Evolutionary conservation across 345 rosid species (phyloP), one percentile per base, ranked within the genome.

Genomic region (Arabis hirsuta): DNA sequence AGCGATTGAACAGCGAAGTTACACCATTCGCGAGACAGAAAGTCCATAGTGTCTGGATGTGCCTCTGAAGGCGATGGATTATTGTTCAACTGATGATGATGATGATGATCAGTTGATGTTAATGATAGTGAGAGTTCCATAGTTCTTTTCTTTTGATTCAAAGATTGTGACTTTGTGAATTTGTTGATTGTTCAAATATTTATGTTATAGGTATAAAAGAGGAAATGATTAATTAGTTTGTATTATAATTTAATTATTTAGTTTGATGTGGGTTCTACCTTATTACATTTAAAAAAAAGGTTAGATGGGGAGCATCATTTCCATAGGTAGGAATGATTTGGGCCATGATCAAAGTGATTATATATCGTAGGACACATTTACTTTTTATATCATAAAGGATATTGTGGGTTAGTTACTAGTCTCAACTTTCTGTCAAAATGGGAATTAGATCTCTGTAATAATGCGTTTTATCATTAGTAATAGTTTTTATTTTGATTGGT

Each of bases 41-140:
- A 91, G 73, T 91, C 98, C 96, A 94, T 82, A 9, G 93, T 76
- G 43, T 94, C 96, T 12, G 93, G 96, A 76, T 87, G 92, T 80
- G 97, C 93, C 65, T 91, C 96, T 8, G 97, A 88, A 31, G 90
- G 96, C 3, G 84, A 69, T 38, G 82, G 73, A 46, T 78, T 82
- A 58, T 46, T 56, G n/a, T 56, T 39, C 12, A 64, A 41, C 43
- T 29, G 64, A 52, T 47, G 36, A 60, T 72, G 51, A 43, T 29
- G 64, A 52, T 47, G 36, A 60, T 72, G 51, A 43, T 43, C 56
- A 16, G 53, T 20, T 69, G 71, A 27, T 53, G 51, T 29, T 73
- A 62, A 42, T 55, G 52, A 59, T 44, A 71, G 44, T 38, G 44
- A 46, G 24, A 58, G 20, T 36, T 60, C 75, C 81, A 78, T 78